Conservation (phyloP, 129 eudicot species). For the Saposhnikovia divaricata region DNA sequence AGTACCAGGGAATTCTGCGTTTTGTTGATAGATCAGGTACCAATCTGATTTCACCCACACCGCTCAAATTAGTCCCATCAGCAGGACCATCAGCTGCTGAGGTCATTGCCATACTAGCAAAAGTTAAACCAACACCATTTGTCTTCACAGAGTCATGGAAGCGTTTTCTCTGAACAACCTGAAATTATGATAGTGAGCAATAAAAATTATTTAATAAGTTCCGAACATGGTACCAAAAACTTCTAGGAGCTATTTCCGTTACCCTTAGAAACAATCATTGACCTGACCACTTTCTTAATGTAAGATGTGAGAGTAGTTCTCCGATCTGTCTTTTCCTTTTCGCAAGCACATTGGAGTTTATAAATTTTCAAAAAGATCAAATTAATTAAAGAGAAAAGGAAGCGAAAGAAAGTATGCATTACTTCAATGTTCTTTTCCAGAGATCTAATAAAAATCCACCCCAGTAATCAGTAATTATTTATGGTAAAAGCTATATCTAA, state of each 20-base stretch:
- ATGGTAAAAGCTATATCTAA: not conserved
- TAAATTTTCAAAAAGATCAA: not conserved
- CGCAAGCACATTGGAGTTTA: not conserved
- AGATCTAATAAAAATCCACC: not conserved
- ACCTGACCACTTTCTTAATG: not conserved
- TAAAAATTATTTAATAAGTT: not conserved
- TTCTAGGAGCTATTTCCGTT: not conserved
- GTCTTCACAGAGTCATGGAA: slow-evolving; percentile 55
- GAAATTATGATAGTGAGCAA: slow-evolving; percentile 10
- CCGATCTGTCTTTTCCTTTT: not conserved
- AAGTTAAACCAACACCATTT: slow-evolving; percentile 76
- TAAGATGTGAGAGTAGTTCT: not conserved
- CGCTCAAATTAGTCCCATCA: slow-evolving; percentile 66
- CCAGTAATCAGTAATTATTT: not conserved
- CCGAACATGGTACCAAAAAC: not conserved
- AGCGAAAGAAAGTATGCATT: not conserved
- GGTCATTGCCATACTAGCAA: slow-evolving; percentile 79
- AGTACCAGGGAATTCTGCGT: slow-evolving; percentile 82
- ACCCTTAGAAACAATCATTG: not conserved
- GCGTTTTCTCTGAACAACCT: slow-evolving; percentile 72
- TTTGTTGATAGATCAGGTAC: slow-evolving; percentile 84
- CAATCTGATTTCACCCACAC: slow-evolving; percentile 87
- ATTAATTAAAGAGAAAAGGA: not conserved
- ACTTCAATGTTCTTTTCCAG: not conserved
- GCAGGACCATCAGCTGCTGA: slow-evolving; percentile 70